Evolutionary conservation across 371 early-diverging fungal genomes (phyloP).

Genomic region (Circinella umbellata): DNA sequence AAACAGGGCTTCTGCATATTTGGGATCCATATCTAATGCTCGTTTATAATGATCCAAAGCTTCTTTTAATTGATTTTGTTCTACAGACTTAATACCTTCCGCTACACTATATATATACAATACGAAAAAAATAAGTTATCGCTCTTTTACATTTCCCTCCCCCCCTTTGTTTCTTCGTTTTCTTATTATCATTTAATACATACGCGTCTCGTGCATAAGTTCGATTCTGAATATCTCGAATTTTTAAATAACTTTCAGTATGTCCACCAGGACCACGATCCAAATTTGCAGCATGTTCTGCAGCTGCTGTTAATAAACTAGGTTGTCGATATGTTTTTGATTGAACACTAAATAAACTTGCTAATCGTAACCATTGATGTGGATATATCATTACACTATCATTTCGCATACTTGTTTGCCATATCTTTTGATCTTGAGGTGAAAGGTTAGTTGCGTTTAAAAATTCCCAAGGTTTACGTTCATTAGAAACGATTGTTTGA

Average conservation of each 20-base stretch:
- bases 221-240: slow-evolving; percentile 50
- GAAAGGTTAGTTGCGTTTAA: slow-evolving; percentile 23
- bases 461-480: slow-evolving; percentile 17
- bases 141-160: too few relatives aligned
- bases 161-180: too few relatives aligned
- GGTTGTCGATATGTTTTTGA: slow-evolving; percentile 38
- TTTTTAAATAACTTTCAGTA: slow-evolving; percentile 42
- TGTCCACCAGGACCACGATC: slow-evolving; percentile 12
- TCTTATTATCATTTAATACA: slow-evolving; percentile 13
- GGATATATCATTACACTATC: slow-evolving; percentile 46
- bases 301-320: slow-evolving; percentile 23
- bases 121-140: not conserved
- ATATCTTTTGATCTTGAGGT: slow-evolving; percentile 31
- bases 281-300: slow-evolving; percentile 13
- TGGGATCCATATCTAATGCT: slow-evolving; percentile 56
- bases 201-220: slow-evolving; percentile 53
- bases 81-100: slow-evolving; percentile 41
- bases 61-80: slow-evolving; percentile 32
- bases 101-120: slow-evolving; percentile 35
- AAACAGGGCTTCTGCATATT: slow-evolving; percentile 55
- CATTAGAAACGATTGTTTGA: not conserved
- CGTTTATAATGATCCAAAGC: slow-evolving; percentile 51
- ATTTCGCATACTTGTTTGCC: slow-evolving; percentile 38
- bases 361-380: slow-evolving; percentile 50
- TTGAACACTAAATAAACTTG: slow-evolving; percentile 46